Evolutionary conservation across 169 alveolate species (phyloP).

Genomic region (Cyclospora cayetanensis): DNA sequence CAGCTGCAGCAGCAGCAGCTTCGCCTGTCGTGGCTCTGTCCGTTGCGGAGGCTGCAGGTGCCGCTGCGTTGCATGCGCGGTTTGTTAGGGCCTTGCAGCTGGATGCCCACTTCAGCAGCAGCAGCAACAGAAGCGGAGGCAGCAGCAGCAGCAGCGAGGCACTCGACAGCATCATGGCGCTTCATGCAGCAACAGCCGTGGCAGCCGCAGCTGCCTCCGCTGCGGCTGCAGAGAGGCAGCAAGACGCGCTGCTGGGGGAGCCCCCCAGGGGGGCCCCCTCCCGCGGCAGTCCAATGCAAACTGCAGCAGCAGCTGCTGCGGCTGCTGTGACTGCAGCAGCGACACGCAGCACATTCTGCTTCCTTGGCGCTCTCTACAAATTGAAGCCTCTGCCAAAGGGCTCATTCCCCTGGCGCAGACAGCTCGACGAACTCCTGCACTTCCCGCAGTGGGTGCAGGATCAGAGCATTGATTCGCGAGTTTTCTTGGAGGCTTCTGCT

Average conservation of each 20-base stretch:
- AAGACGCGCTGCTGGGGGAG: too few relatives aligned
- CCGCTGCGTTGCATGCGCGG: neutral
- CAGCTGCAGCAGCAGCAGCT: neutral
- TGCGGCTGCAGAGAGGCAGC: conserved; percentile 42
- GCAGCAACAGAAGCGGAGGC: neutral
- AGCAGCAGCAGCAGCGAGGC: conserved; percentile 1
- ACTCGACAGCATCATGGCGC: conserved; percentile 13
- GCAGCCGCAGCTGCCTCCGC: neutral
- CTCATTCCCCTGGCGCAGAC: neutral
- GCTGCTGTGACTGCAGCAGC: conserved; percentile 25
- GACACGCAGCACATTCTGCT: neutral
- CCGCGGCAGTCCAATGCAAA: neutral
- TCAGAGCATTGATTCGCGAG: neutral
- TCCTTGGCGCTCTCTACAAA: neutral
- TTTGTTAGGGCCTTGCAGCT: neutral
- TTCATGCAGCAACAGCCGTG: neutral
- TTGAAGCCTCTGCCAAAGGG: neutral
- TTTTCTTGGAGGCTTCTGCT: neutral
- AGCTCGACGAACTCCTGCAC: neutral
- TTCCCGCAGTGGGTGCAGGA: neutral
- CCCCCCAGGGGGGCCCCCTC: neutral
- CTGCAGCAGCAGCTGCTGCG: neutral
- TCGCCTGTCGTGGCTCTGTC: neutral
- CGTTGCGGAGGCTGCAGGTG: conserved; percentile 7
- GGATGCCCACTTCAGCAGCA: neutral